Conservation (phyloP, 2,329 filamentous ascomycete species). For the Aspergillus alliaceus region DNA sequence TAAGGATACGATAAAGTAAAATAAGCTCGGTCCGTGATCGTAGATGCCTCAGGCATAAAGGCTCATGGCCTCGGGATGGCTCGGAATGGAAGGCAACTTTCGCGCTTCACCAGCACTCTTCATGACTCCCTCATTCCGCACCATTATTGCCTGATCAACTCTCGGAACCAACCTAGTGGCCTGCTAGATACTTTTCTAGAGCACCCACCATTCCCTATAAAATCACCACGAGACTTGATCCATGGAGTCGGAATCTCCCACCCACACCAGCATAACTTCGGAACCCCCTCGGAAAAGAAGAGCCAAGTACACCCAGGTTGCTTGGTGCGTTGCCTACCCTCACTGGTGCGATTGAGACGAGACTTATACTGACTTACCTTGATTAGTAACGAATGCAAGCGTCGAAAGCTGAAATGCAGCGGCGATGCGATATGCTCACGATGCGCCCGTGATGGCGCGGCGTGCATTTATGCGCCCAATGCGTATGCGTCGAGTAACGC, state of each 20-base stretch:
- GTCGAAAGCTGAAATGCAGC: slow-evolving; percentile 75
- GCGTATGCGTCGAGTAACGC: slow-evolving; percentile 39
- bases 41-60: neutral
- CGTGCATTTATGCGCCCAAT: slow-evolving; percentile 66
- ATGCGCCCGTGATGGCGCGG: slow-evolving; percentile 61
- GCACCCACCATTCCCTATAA: no score
- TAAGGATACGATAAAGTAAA: no score
- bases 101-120: neutral
- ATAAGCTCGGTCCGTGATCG: no score
- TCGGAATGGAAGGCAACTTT: neutral
- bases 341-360: no score
- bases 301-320: slow-evolving; percentile 37
- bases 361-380: neutral
- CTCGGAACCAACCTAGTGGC: neutral
- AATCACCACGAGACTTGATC: neutral
- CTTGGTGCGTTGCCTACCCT: no score
- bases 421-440: slow-evolving; percentile 67
- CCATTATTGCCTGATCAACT: neutral
- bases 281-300: slow-evolving; percentile 27
- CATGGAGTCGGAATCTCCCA: slow-evolving; percentile 12
- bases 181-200: no score
- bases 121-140: neutral
- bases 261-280: slow-evolving; percentile 4
- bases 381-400: slow-evolving; percentile 68
- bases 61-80: neutral